Conservation (phyloP, 768 basidiomycete genomes). For the Lactarius indigo region DNA sequence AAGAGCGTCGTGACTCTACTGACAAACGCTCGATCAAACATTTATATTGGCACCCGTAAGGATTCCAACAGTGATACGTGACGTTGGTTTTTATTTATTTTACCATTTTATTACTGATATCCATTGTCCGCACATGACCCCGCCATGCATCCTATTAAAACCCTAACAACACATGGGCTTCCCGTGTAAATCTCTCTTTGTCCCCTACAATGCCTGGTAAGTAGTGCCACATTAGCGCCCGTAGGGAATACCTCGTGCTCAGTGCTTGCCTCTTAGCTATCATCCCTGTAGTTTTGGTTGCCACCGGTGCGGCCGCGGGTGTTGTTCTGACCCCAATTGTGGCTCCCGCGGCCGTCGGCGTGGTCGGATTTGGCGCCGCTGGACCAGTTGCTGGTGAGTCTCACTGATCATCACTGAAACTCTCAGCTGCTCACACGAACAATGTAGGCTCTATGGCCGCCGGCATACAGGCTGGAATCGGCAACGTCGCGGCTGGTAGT, state of each 20-base stretch:
- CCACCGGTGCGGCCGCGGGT: background rate
- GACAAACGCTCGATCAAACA: no score
- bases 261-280: background rate
- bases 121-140: no score
- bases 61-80: no score
- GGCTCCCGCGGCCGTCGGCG: background rate
- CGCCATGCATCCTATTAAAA: no score
- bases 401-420: background rate
- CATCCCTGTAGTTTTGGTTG: background rate
- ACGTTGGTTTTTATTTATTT: no score
- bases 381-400: slow-evolving; percentile 12
- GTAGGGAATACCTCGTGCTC: background rate
- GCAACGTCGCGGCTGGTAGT: background rate
- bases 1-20: no score
- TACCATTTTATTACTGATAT: no score
- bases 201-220: background rate
- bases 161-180: no score
- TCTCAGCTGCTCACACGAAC: background rate
- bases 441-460: slow-evolving; percentile 6
- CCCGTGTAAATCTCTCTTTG: background rate
- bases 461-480: background rate
- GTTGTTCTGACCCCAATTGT: background rate
- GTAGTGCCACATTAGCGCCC: background rate
- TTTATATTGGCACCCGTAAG: no score
- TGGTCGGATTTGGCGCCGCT: slow-evolving; percentile 4